Percentiles rank a stretch among this genome's conserved stretches.
These are phyloP conservation scores for Solanum raphanifolium DNA, from an alignment of 257 asterid genomes.

Conservation along the genomic window DNA sequence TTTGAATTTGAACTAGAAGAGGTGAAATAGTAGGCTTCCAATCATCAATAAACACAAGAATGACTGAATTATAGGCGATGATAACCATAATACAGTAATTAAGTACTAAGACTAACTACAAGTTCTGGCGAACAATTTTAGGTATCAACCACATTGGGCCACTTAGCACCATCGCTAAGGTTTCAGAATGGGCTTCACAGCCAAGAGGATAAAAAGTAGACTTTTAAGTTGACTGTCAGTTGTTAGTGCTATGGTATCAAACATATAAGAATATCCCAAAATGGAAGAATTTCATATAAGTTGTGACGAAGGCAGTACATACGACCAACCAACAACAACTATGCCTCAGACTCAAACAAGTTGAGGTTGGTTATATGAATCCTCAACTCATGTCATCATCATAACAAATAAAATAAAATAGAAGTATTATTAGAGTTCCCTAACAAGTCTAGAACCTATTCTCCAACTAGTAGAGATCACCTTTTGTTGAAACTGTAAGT, in stretches of 20 bases:
- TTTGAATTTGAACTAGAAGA: background rate
- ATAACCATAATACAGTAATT: background rate
- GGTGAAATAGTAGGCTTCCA: background rate
- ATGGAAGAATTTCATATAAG: background rate
- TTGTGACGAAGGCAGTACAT: background rate
- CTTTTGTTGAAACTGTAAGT: background rate
- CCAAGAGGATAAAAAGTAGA: background rate
- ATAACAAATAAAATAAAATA: background rate
- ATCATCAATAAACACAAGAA: background rate
- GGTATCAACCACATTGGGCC: background rate
- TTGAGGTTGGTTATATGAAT: background rate
- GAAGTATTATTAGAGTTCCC: background rate
- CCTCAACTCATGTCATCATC: background rate
- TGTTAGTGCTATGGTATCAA: background rate
- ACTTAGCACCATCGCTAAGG: background rate
- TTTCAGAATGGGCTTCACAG: background rate
- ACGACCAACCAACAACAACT: background rate
- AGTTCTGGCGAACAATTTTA: background rate
- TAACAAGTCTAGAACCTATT: background rate
- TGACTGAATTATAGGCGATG: background rate
- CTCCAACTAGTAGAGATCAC: background rate
- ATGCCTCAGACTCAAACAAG: background rate
- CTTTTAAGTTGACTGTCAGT: background rate
- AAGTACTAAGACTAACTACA: background rate
- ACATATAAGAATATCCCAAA: background rate